Evolutionary conservation across 345 rosid genomes (phyloP), one percentile per base, ranked within the genome.

Genomic region (Hibiscus syriacus): DNA sequence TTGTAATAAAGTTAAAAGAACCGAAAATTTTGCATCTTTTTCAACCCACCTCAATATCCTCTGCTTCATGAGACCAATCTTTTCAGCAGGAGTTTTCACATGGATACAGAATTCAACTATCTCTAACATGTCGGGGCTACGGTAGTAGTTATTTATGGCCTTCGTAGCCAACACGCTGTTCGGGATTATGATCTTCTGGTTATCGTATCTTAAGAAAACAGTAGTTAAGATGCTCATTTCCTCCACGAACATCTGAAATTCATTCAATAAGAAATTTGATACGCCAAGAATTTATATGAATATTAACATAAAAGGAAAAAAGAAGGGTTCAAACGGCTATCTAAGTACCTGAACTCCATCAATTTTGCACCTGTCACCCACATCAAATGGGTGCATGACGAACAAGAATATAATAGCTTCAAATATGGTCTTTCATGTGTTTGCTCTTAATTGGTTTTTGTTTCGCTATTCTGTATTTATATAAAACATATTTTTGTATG

Each of bases 121-220:
- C 13, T 92, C 98, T 41, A 86, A 89, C 97, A 92, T 92, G 55
- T 90, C 97, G 0, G 98, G 97, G 70, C 97, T 92, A 2, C 96
- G 96, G 72, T 90, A 80, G 74, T 71, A 90, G 76, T 92, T 92
- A 10, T 84, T 78, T 0, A 92, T 88, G n/a, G 89, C 67, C 80
- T 88, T 92, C 0, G 77, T 84, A 0, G 92, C 83, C 6, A 92
- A 90, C 63, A 84, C 75, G 56, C 85, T 88, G 55, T 92, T 92
- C 0, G 90, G 93, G 62, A 70, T 81, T 20, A 79, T 74, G 29
- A 88, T 75, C 86, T 84, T 90, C 73, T 77, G 89, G 69, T 90
- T 90, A 78, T 92, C 98, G 1, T 52, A 79, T 81, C 92, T 77
- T 41, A 92, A 83, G 84, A 90, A 92, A 16, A 90, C 76, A 2